Evolutionary conservation across 2,329 filamentous ascomycete species (phyloP).

Genomic region (Leptographium galeiforme): DNA sequence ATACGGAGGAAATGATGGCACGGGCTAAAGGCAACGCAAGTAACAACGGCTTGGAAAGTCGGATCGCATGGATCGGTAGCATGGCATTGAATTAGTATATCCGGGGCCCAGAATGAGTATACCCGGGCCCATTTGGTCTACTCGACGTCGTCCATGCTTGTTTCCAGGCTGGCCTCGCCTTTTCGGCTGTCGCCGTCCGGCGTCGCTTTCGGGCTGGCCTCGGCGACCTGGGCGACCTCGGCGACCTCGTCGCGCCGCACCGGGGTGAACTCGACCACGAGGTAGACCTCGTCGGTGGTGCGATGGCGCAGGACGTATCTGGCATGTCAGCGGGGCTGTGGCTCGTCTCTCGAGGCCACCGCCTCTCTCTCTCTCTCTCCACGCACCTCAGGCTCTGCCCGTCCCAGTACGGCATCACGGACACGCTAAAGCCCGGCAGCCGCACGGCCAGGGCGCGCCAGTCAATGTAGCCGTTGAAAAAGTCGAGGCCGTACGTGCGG

Average conservation of each 20-base stretch:
- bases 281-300: constrained; percentile 57
- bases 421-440: constrained; percentile 59
- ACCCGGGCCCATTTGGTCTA: no score
- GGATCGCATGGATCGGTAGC: no score
- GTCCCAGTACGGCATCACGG: constrained; percentile 69
- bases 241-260: constrained; percentile 29
- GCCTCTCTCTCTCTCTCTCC: no score
- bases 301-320: constrained; percentile 87
- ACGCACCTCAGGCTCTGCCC: constrained; percentile 62
- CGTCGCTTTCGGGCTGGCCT: constrained; percentile 31
- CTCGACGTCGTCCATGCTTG: no score
- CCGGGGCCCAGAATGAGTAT: no score
- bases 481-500: constrained; percentile 44
- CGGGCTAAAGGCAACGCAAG: no score
- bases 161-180: constrained; percentile 7
- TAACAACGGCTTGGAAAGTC: no score
- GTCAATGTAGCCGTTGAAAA: constrained; percentile 87
- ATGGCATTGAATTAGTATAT: no score
- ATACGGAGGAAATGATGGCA: no score
- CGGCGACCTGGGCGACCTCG: constrained; percentile 46
- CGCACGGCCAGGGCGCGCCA: constrained; percentile 61
- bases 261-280: constrained; percentile 60
- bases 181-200: constrained; percentile 24
- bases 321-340: no score
- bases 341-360: neutral